Evolutionary conservation across 306 rosid genomes (phyloP).

Genomic region (Heteromeles arbutifolia): DNA sequence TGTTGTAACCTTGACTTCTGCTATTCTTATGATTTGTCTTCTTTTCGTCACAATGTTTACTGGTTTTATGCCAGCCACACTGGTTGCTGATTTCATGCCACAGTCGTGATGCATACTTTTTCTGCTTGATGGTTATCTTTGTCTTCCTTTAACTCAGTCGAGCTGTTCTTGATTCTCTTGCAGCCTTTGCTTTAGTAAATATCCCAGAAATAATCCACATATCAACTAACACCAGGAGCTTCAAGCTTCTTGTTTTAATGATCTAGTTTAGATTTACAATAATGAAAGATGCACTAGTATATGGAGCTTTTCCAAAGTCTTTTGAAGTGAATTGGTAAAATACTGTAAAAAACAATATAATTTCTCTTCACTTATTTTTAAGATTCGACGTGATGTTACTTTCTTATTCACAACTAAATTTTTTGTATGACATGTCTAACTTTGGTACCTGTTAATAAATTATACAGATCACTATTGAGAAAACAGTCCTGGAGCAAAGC

Average conservation of each 20-base stretch:
- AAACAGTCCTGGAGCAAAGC: constrained; percentile 78
- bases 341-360: background rate
- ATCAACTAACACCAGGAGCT: background rate
- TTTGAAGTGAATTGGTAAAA: background rate
- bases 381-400: background rate
- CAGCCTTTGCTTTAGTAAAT: background rate
- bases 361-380: background rate
- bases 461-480: constrained; percentile 76
- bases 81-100: background rate
- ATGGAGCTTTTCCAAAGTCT: background rate
- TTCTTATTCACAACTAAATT: background rate
- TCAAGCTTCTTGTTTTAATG: background rate
- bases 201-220: background rate
- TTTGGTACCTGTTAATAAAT: background rate
- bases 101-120: background rate
- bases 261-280: background rate
- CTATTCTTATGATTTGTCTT: background rate
- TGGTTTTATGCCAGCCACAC: background rate
- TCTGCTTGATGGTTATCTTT: background rate
- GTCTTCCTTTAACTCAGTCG: background rate
- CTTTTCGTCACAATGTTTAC: background rate
- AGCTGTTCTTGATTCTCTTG: background rate
- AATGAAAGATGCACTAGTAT: background rate
- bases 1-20: background rate
- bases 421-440: constrained; percentile 4